These are phyloP conservation scores for Macroventuria anomochaeta DNA, from an alignment of 2,329 filamentous ascomycete genomes.

Conservation along the genomic window DNA sequence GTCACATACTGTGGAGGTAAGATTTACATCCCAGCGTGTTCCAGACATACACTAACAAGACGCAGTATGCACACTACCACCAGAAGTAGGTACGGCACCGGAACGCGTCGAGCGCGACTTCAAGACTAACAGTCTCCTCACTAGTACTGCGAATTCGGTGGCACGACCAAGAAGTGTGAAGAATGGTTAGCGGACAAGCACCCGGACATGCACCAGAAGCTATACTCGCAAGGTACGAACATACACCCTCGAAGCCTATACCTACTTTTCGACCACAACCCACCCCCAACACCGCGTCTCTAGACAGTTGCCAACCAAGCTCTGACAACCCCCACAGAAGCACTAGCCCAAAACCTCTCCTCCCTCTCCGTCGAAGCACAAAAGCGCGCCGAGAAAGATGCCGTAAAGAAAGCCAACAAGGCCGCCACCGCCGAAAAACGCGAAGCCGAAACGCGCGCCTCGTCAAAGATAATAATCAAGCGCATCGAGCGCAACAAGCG, in stretches of 20 bases:
- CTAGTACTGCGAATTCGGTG: conserved; percentile 98
- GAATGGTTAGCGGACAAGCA: conserved; percentile 88
- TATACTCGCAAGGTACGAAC: conserved; percentile 87
- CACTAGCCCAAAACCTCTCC: conserved; percentile 81
- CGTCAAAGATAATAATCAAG: conserved; percentile 87
- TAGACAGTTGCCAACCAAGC: too few species aligned
- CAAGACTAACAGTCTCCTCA: conserved; percentile 16
- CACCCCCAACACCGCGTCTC: too few species aligned
- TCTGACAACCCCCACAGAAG: conserved; percentile 49
- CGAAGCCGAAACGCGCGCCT: conserved; percentile 80
- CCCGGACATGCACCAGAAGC: conserved; percentile 72
- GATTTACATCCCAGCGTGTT: conserved; percentile 16
- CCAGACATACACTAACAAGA: conserved; percentile 26
- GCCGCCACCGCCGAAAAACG: conserved; percentile 86
- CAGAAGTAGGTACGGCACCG: conserved; percentile 65
- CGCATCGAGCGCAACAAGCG: conserved; percentile 98
- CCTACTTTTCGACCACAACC: too few species aligned
- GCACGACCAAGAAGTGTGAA: conserved; percentile 94
- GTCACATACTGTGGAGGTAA: conserved; percentile 68
- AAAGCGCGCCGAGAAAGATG: conserved; percentile 94
- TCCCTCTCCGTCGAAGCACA: conserved; percentile 88
- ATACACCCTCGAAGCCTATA: too few species aligned
- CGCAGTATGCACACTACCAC: conserved; percentile 68
- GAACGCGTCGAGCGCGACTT: conserved; percentile 4
- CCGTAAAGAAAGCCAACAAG: conserved; percentile 95